Conservation (phyloP, 257 asterid genomes). For the Scutellaria barbata region DNA sequence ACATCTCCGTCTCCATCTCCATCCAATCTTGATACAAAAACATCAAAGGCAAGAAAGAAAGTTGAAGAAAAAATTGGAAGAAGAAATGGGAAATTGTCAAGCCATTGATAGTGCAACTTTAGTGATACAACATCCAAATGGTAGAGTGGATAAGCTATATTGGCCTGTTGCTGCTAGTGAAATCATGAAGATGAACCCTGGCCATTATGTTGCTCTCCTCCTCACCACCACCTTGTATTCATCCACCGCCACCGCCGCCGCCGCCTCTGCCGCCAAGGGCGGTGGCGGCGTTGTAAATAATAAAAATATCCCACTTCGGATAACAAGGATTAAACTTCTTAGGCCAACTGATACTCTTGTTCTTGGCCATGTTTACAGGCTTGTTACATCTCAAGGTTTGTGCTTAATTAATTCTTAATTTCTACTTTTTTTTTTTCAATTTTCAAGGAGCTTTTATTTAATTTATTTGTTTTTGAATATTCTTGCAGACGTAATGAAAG, state of each 20-base stretch:
- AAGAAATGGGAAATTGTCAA: slow-evolving; percentile 89
- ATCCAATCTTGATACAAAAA: slow-evolving; percentile 25
- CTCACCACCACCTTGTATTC: slow-evolving; percentile 79
- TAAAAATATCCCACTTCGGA: slow-evolving; percentile 50
- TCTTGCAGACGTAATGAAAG: slow-evolving; percentile 72
- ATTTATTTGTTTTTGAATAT: not conserved
- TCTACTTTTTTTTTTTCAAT: not conserved
- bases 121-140: slow-evolving; percentile 71
- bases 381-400: slow-evolving; percentile 77
- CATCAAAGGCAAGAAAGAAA: too few relatives aligned
- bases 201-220: slow-evolving; percentile 90
- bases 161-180: slow-evolving; percentile 62
- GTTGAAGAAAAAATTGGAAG: not conserved
- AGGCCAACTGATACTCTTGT: slow-evolving; percentile 72
- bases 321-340: slow-evolving; percentile 80
- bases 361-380: slow-evolving; percentile 90
- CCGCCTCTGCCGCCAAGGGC: slow-evolving; percentile 35
- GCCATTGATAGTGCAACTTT: slow-evolving; percentile 84
- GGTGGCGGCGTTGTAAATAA: not conserved
- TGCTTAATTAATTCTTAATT: not conserved
- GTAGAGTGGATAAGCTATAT: slow-evolving; percentile 68
- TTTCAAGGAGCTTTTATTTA: not conserved
- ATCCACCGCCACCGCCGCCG: slow-evolving; percentile 42
- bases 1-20: slow-evolving; percentile 19
- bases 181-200: slow-evolving; percentile 83